phyloP scores from a whole-genome alignment of 2,329 filamentous ascomycete species.

The Cladosporium oxysporum region DNA sequence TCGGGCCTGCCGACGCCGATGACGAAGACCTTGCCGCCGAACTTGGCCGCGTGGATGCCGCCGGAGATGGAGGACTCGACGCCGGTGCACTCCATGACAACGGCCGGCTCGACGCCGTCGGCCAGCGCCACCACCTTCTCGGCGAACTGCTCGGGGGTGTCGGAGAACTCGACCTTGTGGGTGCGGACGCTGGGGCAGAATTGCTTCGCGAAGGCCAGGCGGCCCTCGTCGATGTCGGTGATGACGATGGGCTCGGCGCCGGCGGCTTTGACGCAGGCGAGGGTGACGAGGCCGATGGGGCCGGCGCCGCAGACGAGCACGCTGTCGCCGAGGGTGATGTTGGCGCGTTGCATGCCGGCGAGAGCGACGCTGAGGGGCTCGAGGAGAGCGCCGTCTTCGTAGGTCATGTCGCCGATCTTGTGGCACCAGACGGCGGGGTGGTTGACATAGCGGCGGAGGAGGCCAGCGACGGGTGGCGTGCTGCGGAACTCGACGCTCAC shows the following conservation, averaged over 20 bases:
- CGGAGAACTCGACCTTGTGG: slow-evolving; percentile 69
- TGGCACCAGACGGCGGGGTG: slow-evolving; percentile 95
- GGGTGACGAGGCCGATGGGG: slow-evolving; percentile 86
- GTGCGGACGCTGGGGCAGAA: slow-evolving; percentile 78
- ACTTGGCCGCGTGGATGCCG: slow-evolving; percentile 88
- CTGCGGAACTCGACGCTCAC: slow-evolving; percentile 82
- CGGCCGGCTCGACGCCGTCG: slow-evolving; percentile 75
- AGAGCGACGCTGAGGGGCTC: slow-evolving; percentile 89
- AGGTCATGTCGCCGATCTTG: slow-evolving; percentile 91
- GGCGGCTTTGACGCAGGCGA: slow-evolving; percentile 80
- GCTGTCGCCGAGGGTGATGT: slow-evolving; percentile 79
- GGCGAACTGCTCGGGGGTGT: slow-evolving; percentile 70
- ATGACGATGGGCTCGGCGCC: slow-evolving; percentile 90
- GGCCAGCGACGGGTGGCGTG: slow-evolving; percentile 83
- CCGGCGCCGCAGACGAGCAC: slow-evolving; percentile 90
- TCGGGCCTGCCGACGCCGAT: slow-evolving; percentile 95
- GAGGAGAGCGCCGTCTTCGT: slow-evolving; percentile 84
- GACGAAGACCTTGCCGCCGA: slow-evolving; percentile 95
- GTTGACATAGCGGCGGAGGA: slow-evolving; percentile 90
- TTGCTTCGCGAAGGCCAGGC: slow-evolving; percentile 80
- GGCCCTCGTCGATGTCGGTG: slow-evolving; percentile 88
- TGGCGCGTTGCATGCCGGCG: slow-evolving; percentile 81
- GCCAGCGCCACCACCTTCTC: slow-evolving; percentile 68
- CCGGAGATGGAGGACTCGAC: slow-evolving; percentile 85
- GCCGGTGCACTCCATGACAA: slow-evolving; percentile 91